Evolutionary conservation across 2,329 filamentous ascomycete genomes (phyloP).

Genomic region (Chalaropsis ovoidea): DNA sequence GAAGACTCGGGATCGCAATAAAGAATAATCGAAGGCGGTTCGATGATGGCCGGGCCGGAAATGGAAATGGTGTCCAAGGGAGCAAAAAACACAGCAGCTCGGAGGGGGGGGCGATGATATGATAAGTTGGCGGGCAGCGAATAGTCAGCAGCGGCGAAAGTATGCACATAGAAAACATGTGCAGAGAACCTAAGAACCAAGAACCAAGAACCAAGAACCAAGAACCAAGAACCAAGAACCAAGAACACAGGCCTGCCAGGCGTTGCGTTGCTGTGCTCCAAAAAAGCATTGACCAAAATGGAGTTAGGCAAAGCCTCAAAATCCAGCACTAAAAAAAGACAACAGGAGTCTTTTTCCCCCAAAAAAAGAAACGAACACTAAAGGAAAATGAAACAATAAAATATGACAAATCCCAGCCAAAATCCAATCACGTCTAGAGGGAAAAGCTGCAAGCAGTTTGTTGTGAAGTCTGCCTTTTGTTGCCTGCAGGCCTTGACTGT

Average conservation of each 20-base stretch:
- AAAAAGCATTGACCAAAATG: slow-evolving; percentile 11
- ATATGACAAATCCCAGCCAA: background rate
- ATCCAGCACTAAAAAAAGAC: slow-evolving; percentile 5
- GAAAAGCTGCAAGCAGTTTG: no score
- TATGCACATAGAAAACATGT: no score
- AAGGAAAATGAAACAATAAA: slow-evolving; percentile 3
- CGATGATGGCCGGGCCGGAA: background rate
- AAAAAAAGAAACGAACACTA: slow-evolving; percentile 10
- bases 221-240: no score
- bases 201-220: no score
- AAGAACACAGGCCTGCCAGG: no score
- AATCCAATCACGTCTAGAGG: background rate
- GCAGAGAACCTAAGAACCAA: no score
- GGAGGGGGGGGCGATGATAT: background rate
- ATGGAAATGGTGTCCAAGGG: background rate
- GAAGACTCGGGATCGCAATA: background rate
- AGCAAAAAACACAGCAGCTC: background rate
- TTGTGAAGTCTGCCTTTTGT: no score
- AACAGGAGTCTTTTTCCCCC: background rate
- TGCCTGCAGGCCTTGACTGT: no score
- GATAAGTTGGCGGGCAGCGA: background rate
- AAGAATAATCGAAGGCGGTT: slow-evolving; percentile 5
- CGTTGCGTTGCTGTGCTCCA: background rate
- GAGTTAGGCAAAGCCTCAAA: background rate
- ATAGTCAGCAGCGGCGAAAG: background rate